Evolutionary conservation across 192 early-diverging fungal genomes (phyloP), one percentile per base, ranked within the genome.

Genomic region (Entomortierella parvispora): DNA sequence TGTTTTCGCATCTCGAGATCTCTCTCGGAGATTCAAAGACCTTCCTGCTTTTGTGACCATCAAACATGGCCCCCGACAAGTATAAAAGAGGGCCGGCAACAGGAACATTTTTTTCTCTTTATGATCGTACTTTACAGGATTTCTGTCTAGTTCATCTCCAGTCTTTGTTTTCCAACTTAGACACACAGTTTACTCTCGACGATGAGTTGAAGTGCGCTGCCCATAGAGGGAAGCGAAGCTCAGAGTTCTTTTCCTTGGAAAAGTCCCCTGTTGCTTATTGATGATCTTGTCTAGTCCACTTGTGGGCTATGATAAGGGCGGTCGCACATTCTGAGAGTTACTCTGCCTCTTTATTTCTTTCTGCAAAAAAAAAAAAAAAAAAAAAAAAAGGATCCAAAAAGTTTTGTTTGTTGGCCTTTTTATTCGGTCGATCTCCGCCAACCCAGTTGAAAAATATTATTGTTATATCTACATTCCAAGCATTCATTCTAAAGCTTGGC

Each of bases 121-220:
- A 76, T 76, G 60, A 60, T 62, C 72, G 67, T 59, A 67, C 67
- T 60, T 68, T 76, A 76, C 65, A 76, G 76, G 76, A 79, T 79
- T 69, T 79, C 76, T 79, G 76, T 70, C 66, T 70, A 79, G 66
- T 79, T 62, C 76, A 79, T 79, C 44, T 76, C 74, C 54, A 68
- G 65, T 68, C 72, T 77, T 68, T 63, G 72, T 77, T 77, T 77
- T 63, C 72, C 65, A 77, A 77, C 72, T 68, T 61, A 77, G 72
- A 77, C 72, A 77, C 72, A 77, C 72, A 68, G 72, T 77, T 77
- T 77, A 77, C 72, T 68, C 72, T 77, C 72, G 72, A 77, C 65
- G 72, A 77, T 77, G 72, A 77, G 72, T 58, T 77, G 65, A 22
- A 77, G 72, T 66, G 65, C 72, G 72, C 65, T 77, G 72, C 72